These are phyloP conservation scores for Starmerella davenportii DNA, from an alignment of 805 yeast genomes.

Conservation along the genomic window DNA sequence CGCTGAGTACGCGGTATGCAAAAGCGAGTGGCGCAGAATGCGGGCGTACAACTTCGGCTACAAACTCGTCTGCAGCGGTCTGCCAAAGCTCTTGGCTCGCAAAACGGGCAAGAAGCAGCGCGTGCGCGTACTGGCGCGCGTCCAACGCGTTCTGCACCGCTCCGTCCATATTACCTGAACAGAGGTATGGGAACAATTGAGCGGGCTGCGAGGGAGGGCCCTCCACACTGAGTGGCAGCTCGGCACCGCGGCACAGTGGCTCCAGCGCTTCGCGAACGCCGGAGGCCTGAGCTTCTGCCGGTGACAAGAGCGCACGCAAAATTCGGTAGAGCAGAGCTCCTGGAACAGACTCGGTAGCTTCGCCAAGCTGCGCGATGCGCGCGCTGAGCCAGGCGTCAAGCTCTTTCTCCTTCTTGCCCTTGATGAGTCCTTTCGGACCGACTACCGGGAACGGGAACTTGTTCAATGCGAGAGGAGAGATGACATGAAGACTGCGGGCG, in stretches of 20 bases:
- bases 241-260: background rate
- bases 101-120: slow-evolving; percentile 51
- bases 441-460: slow-evolving; percentile 54
- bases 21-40: slow-evolving; percentile 31
- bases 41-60: slow-evolving; percentile 29
- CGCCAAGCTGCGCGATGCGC: slow-evolving; percentile 18
- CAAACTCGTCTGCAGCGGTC: slow-evolving; percentile 39
- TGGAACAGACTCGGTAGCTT: background rate
- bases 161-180: slow-evolving; percentile 44
- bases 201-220: background rate
- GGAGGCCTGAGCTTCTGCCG: slow-evolving; percentile 1
- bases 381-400: slow-evolving; percentile 49
- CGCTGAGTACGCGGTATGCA: slow-evolving; percentile 45
- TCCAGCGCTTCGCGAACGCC: slow-evolving; percentile 2
- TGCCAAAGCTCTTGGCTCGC: slow-evolving; percentile 46
- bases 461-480: slow-evolving; percentile 18
- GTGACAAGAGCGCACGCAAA: slow-evolving; percentile 9
- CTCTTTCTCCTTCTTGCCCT: slow-evolving; percentile 42
- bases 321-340: slow-evolving; percentile 11
- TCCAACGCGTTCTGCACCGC: slow-evolving; percentile 49
- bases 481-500: slow-evolving; percentile 19
- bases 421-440: slow-evolving; percentile 24
- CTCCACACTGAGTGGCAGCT: background rate
- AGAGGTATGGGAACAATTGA: slow-evolving; percentile 27
- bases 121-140: slow-evolving; percentile 58